phyloP scores from a whole-genome alignment of 2,329 filamentous ascomycete genomes.

The Sclerotinia glacialis region DNA sequence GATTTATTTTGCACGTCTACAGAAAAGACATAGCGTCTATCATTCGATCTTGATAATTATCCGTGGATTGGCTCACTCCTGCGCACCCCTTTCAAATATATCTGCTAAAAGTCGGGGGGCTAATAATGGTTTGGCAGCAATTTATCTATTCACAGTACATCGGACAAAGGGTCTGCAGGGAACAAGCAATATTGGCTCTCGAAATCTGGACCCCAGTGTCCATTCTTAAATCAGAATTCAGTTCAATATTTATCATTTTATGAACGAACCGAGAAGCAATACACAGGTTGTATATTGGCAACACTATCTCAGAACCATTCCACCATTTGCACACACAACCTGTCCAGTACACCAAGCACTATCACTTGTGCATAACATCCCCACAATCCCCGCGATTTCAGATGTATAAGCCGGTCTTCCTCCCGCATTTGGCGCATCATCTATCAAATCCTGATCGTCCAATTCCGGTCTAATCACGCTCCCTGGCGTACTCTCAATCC shows the following conservation, averaged over 20 bases:
- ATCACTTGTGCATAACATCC: constrained; percentile 71
- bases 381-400: constrained; percentile 74
- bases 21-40: not conserved
- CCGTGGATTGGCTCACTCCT: not conserved
- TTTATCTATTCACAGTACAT: not conserved
- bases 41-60: not conserved
- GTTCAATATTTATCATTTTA: not conserved
- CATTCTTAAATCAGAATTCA: not conserved
- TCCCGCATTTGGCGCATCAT: constrained; percentile 53
- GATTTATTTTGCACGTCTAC: not conserved
- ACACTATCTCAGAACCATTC: constrained; percentile 54
- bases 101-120: not conserved
- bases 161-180: not conserved
- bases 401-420: constrained; percentile 62
- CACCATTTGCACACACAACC: constrained; percentile 77
- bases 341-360: constrained; percentile 76
- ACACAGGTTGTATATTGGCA: not conserved
- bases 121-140: not conserved
- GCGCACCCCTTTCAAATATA: not conserved
- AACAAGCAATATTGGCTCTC: not conserved
- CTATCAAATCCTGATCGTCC: constrained; percentile 61
- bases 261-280: not conserved
- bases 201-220: not conserved
- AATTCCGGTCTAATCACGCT: constrained; percentile 57
- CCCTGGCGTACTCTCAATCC: constrained; percentile 62